phyloP scores from a whole-genome alignment of 257 asterid species.

The Ilex asprella region DNA sequence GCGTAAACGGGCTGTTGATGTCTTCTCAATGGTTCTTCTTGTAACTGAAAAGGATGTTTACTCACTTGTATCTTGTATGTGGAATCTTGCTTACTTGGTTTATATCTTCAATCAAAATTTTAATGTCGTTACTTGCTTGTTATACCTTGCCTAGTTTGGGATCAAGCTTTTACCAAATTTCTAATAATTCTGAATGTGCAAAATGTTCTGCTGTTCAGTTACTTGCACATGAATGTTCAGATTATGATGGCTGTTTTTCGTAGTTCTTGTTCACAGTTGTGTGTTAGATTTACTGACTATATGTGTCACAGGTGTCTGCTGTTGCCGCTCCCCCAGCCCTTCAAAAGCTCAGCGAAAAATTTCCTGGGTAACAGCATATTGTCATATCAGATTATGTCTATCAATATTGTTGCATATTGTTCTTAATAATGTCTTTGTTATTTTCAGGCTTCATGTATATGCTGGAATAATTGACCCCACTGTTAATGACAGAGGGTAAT shows the following conservation, averaged over 20 bases:
- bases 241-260: neutral
- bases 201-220: no score
- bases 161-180: no score
- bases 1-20: no score
- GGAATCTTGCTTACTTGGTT: no score
- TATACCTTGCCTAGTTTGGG: no score
- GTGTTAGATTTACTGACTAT: constrained; percentile 2
- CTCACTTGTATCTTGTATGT: no score
- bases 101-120: no score
- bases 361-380: constrained; percentile 62
- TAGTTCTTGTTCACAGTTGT: neutral
- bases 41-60: no score
- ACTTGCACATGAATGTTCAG: neutral
- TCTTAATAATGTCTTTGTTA: neutral
- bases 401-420: neutral
- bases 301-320: constrained; percentile 54
- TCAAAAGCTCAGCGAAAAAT: constrained; percentile 65
- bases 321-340: constrained; percentile 97
- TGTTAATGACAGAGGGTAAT: constrained; percentile 80
- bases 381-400: neutral
- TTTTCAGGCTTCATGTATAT: constrained; percentile 79
- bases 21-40: no score
- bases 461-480: constrained; percentile 84
- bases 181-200: no score
- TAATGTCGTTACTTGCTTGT: no score